Base-by-base conservation (phyloP, 495 filamentous ascomycete genomes). In the Penicillium arizonense region DNA sequence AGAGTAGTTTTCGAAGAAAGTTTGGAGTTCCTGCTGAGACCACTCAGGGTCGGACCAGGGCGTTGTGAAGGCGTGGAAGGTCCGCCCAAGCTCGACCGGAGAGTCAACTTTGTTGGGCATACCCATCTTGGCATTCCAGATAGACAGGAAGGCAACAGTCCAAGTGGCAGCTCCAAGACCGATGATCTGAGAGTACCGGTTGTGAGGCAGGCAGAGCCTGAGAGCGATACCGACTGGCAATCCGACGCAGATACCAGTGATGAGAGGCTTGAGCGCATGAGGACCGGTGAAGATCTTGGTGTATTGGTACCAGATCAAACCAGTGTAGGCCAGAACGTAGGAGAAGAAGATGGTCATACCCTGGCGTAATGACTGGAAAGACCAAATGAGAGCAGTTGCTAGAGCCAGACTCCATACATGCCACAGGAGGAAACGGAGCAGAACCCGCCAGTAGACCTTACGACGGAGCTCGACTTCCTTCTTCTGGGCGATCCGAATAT, bases 221-320 rank as follows among this genome's bases (percentile, higher is more conserved):
- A 81, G 62, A 23, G 70, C 59, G 26, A 79, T 70, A 50, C 80
- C 81, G 11, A 78, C 26, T 1, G 77, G 67, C 28, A 85, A 59
- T 5, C 80, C 82, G 14, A 81, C 46, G 9, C 71, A 32, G 5
- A 73, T 63, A 24, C 78, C 78, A 11, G 69, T 53, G 5, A 82
- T 48, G 20, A 84, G 67, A 0, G 80, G 77, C 48, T 76, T 78
- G 30, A 82, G 61, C 1, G 79, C 80, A 41, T 80, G 70, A 12
- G 77, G 74, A 1, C 80, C 81, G 13, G 76, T 71, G 59, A 83
- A 85, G 42, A 85, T 81, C 48, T 80, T 80, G 54, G 79, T 83
- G 63, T 82, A 84, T 60, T 84, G 80, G 52, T 83, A 83, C 70
- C 78, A 81, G 34, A 83, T 70, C 44, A 84, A 64, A 24, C 82